Conservation (phyloP, 495 filamentous ascomycete species). For the Choiromyces venosus region DNA sequence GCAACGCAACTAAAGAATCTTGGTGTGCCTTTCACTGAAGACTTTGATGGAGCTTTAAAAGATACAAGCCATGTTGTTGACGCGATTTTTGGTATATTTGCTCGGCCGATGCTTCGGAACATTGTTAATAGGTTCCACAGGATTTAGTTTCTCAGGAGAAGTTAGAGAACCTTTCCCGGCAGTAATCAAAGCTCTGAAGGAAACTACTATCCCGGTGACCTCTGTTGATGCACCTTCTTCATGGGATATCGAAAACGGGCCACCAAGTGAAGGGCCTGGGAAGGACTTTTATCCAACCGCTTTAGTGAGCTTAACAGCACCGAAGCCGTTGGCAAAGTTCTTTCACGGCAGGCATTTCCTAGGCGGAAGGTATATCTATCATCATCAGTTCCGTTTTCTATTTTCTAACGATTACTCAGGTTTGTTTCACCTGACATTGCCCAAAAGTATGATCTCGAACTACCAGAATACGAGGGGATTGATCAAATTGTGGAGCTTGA, state of each 20-base stretch:
- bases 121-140: conserved; percentile 43
- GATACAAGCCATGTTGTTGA: conserved; percentile 77
- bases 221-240: conserved; percentile 88
- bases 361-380: conserved; percentile 54
- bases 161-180: conserved; percentile 82
- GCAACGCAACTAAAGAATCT: conserved; percentile 76
- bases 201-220: conserved; percentile 68
- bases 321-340: conserved; percentile 82
- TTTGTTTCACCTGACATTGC: conserved; percentile 76
- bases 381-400: conserved; percentile 38
- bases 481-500: conserved; percentile 81
- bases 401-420: conserved; percentile 43
- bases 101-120: conserved; percentile 13
- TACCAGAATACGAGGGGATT: conserved; percentile 77
- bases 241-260: conserved; percentile 86
- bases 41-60: conserved; percentile 63
- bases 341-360: conserved; percentile 74
- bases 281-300: conserved; percentile 69
- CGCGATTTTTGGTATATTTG: conserved; percentile 73
- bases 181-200: conserved; percentile 70
- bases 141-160: conserved; percentile 89
- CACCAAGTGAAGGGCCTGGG: conserved; percentile 70
- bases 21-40: conserved; percentile 74
- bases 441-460: conserved; percentile 77
- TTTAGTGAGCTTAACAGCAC: conserved; percentile 84